Conservation (phyloP, 768 basidiomycete species). For the Lactifluus hygrophoroides region DNA sequence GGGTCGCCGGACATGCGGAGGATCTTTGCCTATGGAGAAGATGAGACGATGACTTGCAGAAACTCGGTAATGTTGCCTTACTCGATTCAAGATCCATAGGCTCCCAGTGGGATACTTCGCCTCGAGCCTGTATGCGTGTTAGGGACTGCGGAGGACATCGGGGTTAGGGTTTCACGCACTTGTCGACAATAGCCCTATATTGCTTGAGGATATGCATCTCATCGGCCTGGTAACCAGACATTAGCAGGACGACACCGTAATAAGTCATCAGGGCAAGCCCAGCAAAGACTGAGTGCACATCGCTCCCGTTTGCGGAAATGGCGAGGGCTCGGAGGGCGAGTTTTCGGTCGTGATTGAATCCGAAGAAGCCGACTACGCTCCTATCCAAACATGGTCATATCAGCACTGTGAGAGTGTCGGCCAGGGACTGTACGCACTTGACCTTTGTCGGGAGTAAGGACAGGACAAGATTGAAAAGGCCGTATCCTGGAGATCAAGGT, state of each 20-base stretch:
- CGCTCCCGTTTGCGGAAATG: conserved; percentile 54
- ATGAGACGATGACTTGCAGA: background rate
- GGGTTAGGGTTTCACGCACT: conserved; percentile 31
- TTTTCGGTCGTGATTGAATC: conserved; percentile 63
- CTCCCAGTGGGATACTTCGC: conserved; percentile 56
- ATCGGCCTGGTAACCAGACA: conserved; percentile 72
- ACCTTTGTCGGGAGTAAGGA: conserved; percentile 65
- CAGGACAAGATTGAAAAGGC: conserved; percentile 70
- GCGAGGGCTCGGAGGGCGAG: conserved; percentile 61
- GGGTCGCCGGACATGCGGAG: conserved; percentile 62
- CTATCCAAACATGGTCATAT: conserved; percentile 30
- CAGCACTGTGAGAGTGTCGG: background rate
- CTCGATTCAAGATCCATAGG: conserved; percentile 67
- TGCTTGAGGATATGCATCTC: conserved; percentile 53
- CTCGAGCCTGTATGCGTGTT: conserved; percentile 35
- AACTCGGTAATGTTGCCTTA: conserved; percentile 22
- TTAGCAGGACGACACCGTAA: conserved; percentile 57
- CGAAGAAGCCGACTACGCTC: conserved; percentile 64
- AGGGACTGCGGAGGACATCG: background rate
- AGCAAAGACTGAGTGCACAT: conserved; percentile 70
- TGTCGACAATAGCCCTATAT: conserved; percentile 56
- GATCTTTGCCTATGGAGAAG: conserved; percentile 50
- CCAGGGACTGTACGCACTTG: conserved; percentile 36
- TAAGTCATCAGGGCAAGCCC: conserved; percentile 80
- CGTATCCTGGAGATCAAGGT: conserved; percentile 23